Evolutionary conservation across 2,329 filamentous ascomycete genomes (phyloP), one percentile per base, ranked within the genome.

Genomic region (Simplicillium aogashimaense): DNA sequence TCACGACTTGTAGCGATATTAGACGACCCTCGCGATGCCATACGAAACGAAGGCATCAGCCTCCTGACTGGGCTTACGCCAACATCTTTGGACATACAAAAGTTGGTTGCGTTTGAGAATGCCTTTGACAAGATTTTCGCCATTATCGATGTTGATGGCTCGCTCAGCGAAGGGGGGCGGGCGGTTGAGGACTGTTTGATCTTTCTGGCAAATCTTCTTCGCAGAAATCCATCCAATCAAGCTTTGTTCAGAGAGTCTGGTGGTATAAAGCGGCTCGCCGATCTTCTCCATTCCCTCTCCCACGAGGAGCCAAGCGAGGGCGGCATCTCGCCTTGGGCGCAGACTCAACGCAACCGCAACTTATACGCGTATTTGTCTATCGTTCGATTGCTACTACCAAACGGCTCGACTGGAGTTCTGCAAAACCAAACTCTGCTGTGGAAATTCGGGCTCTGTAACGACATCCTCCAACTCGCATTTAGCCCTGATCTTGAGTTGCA

Each of bases 71-170:
- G 88, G 42, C 71, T 98, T 25, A 95, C 92, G 0, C 86, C 87
- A 25, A 81, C 81, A 0, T 95, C 90, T 8, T 67, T 81, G 33
- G 89, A 97, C 52, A 76, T 98, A 39, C 89, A 97, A 57, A 97
- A 97, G 59, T 73, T 97, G 2, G 89, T 97, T 17, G 92, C 88
- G 1, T 97, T 95, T 50, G 88, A 95, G 53, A 90, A 87, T 68
- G 86, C 89, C 0, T 97, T 95, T 52, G 87, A 92, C 45, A 80
- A 83, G 34, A 68, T 94, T 18, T 95, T 97, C 57, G 71, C 71
- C 35, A 81, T 97, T 39, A 85, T 98, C 39, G 75, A 82, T 48
- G 68, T 72, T 1, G 92, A 98, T 53, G 92, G 92, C 0, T 83
- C 82, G 2, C 66, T 98, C 35, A 73, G 72, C 4, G 81, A 94